Evolutionary conservation across 352 stramenopile species (phyloP).

Genomic region (Phytophthora agathidicida): DNA sequence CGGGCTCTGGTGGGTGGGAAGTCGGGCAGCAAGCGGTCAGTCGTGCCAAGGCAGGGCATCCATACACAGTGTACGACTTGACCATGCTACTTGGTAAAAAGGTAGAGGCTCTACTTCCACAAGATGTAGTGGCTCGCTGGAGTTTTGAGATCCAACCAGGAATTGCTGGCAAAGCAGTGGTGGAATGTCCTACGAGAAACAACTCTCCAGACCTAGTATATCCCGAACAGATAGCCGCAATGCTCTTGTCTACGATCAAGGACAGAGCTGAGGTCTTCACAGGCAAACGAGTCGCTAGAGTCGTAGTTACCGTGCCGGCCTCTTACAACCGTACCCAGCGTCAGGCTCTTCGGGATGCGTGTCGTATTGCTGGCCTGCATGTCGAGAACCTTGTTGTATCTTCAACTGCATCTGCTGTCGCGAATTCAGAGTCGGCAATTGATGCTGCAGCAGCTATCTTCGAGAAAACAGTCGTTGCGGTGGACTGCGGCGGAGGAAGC

Average conservation of each 20-base stretch:
- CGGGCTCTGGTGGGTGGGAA: constrained; percentile 16
- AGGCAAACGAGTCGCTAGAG: constrained; percentile 13
- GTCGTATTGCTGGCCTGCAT: constrained; percentile 39
- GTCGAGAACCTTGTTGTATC: constrained; percentile 34
- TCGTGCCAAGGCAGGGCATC: constrained; percentile 30
- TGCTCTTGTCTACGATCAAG: constrained; percentile 47
- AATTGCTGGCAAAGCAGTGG: constrained; percentile 34
- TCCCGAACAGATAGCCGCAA: constrained; percentile 54
- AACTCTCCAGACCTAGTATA: constrained; percentile 19
- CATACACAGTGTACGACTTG: constrained; percentile 41
- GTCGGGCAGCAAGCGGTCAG: constrained; percentile 20
- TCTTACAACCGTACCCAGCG: constrained; percentile 56
- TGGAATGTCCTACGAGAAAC: constrained; percentile 24
- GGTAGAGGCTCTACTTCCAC: constrained; percentile 6
- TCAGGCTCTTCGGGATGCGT: constrained; percentile 44
- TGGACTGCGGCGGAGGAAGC: constrained; percentile 44
- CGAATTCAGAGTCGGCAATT: constrained; percentile 6
- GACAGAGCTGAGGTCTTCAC: constrained; percentile 34
- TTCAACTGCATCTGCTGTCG: constrained; percentile 44
- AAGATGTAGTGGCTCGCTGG: constrained; percentile 38
- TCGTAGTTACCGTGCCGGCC: constrained; percentile 38
- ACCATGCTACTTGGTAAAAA: constrained; percentile 35
- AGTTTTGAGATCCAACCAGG: constrained; percentile 37
- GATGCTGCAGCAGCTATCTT: not conserved
- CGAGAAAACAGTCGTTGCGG: constrained; percentile 39